These are phyloP conservation scores for Trypanosoma grayi DNA, from an alignment of 208 protist genomes.

Conservation along the genomic window DNA sequence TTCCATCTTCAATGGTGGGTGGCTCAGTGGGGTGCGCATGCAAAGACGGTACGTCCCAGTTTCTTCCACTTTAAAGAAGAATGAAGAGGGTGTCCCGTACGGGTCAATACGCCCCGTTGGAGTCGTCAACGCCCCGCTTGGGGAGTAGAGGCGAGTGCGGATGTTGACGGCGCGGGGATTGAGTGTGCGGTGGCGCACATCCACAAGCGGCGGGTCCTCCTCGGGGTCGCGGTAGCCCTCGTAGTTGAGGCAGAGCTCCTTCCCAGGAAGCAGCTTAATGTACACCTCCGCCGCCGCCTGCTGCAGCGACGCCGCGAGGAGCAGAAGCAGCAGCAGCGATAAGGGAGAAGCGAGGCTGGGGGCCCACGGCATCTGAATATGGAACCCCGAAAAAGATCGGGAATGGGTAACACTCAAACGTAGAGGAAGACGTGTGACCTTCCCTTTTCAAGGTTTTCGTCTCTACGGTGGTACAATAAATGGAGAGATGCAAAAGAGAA, in stretches of 20 bases:
- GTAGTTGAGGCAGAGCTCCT: constrained; percentile 65
- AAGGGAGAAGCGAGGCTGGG: too few relatives aligned
- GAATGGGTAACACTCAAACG: too few relatives aligned
- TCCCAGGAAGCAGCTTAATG: constrained; percentile 61
- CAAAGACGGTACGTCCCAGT: constrained; percentile 71
- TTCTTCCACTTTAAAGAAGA: constrained; percentile 64
- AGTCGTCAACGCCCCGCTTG: constrained; percentile 30
- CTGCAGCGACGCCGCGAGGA: constrained; percentile 7
- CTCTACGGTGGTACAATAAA: too few relatives aligned
- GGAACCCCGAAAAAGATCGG: too few relatives aligned
- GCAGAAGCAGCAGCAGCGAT: constrained; percentile 7
- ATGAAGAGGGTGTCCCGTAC: constrained; percentile 38
- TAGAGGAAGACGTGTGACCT: too few relatives aligned
- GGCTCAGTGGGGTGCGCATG: constrained; percentile 44
- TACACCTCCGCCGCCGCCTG: constrained; percentile 32
- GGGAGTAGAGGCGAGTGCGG: constrained; percentile 45
- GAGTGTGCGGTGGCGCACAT: constrained; percentile 55
- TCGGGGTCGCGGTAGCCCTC: constrained; percentile 61
- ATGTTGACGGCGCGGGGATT: constrained; percentile 54
- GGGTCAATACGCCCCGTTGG: constrained; percentile 34
- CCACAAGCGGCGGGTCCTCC: constrained; percentile 51
- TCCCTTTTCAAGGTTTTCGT: too few relatives aligned
- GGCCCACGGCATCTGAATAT: too few relatives aligned
- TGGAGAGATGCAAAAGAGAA: too few relatives aligned
- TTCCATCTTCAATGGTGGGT: constrained; percentile 60